phyloP scores from a whole-genome alignment of 2,329 filamentous ascomycete species.

The Teratosphaeriaceae sp. region DNA sequence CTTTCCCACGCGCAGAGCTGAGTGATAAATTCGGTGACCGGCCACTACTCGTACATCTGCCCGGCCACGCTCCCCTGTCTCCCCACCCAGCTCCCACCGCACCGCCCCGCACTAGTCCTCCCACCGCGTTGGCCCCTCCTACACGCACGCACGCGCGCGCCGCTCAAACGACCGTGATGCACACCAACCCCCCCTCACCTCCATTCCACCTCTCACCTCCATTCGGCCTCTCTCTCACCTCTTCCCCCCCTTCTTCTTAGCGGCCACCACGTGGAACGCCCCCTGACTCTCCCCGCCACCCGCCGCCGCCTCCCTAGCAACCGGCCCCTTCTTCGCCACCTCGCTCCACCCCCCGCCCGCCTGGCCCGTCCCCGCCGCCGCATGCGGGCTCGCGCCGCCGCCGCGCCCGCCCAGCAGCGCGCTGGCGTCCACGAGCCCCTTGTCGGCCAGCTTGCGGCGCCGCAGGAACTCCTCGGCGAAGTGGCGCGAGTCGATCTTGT shows the following conservation, averaged over 20 bases:
- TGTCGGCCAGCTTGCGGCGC: conserved; percentile 87
- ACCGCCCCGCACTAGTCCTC: too few relatives aligned
- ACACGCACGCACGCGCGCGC: too few relatives aligned
- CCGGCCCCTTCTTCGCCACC: conserved; percentile 84
- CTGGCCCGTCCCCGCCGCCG: conserved; percentile 29
- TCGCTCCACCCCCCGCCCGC: conserved; percentile 81
- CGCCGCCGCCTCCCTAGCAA: conserved; percentile 31
- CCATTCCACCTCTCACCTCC: neutral
- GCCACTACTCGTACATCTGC: too few relatives aligned
- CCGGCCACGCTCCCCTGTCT: too few relatives aligned
- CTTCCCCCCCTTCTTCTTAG: conserved; percentile 73
- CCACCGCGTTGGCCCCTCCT: too few relatives aligned
- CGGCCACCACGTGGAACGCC: conserved; percentile 82
- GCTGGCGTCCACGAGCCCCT: conserved; percentile 70
- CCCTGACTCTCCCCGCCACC: conserved; percentile 44
- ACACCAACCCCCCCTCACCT: too few relatives aligned
- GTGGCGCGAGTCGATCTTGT: conserved; percentile 84
- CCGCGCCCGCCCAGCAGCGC: conserved; percentile 40
- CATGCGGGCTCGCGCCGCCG: conserved; percentile 46
- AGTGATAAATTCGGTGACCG: too few relatives aligned
- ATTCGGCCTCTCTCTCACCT: conserved; percentile 12
- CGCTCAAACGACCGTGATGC: too few relatives aligned
- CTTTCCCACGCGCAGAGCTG: too few relatives aligned
- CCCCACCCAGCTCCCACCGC: too few relatives aligned
- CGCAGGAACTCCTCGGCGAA: conserved; percentile 94